A percentile compares a stretch with the other conserved stretches of the same genome.
phyloP scores from a whole-genome alignment of 2,329 filamentous ascomycete species.

The Graphilbum sp. region DNA sequence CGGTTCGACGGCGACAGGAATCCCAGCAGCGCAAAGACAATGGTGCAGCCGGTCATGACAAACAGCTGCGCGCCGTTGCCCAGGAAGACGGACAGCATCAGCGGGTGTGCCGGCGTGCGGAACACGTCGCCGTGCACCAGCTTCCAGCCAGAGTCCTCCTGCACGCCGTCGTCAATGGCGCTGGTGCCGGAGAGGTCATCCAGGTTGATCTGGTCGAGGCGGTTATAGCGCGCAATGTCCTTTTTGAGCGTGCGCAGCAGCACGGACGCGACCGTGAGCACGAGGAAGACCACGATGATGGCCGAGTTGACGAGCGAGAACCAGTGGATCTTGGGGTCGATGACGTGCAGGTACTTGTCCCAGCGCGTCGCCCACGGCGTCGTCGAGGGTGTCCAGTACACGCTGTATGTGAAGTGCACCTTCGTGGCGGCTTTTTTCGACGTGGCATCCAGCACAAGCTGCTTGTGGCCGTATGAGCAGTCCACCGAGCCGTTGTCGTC shows the following conservation, averaged over 20 bases:
- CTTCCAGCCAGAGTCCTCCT: conserved; percentile 98
- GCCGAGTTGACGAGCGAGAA: conserved; percentile 95
- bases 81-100: conserved; percentile 73
- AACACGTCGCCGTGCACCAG: conserved; percentile 96
- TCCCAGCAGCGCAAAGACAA: conserved; percentile 80
- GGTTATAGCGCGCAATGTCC: conserved; percentile 93
- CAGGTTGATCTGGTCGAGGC: conserved; percentile 76
- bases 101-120: conserved; percentile 64
- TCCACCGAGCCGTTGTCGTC: conserved; percentile 38
- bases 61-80: conserved; percentile 94
- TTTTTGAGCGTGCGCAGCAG: conserved; percentile 76
- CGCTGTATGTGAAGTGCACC: conserved; percentile 81
- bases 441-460: conserved; percentile 47
- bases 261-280: conserved; percentile 85
- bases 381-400: conserved; percentile 68
- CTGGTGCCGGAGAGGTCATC: conserved; percentile 75
- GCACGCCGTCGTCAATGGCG: conserved; percentile 75
- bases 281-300: conserved; percentile 82
- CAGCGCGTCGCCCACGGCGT: conserved; percentile 94
- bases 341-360: conserved; percentile 97
- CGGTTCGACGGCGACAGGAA: conserved; percentile 94
- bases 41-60: conserved; percentile 92
- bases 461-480: conserved; percentile 41
- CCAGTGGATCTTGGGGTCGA: conserved; percentile 97
- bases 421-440: conserved; percentile 36